phyloP scores from a whole-genome alignment of 306 rosid genomes.

The Acmispon strigosus region DNA sequence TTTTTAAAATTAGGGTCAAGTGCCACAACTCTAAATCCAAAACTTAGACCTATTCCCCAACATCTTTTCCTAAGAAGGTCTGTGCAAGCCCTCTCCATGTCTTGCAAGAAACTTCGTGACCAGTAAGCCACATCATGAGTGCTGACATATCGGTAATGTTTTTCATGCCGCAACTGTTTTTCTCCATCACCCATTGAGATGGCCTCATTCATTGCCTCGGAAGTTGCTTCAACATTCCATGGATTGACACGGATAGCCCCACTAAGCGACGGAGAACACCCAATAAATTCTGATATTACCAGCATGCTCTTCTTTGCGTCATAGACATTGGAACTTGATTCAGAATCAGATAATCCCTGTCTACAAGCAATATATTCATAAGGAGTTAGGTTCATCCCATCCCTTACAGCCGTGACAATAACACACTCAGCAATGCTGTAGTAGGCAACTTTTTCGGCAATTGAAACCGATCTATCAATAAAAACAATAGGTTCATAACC shows the following conservation, averaged over 20 bases:
- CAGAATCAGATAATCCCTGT: slow-evolving; percentile 52
- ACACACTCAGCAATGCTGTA: slow-evolving; percentile 82
- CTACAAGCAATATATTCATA: slow-evolving; percentile 79
- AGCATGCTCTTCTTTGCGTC: slow-evolving; percentile 69
- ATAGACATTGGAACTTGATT: slow-evolving; percentile 33
- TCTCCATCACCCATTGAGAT: slow-evolving; percentile 56
- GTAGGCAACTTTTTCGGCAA: slow-evolving; percentile 58
- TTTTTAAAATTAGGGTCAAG: slow-evolving; percentile 77
- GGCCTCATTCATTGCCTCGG: slow-evolving; percentile 69
- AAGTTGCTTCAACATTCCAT: slow-evolving; percentile 73
- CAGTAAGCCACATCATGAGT: slow-evolving; percentile 73
- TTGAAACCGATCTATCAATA: slow-evolving; percentile 49
- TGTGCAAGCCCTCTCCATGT: slow-evolving; percentile 70
- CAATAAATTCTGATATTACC: slow-evolving; percentile 80
- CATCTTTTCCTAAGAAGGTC: slow-evolving; percentile 65
- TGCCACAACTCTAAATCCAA: slow-evolving; percentile 77
- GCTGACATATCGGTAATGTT: slow-evolving; percentile 74
- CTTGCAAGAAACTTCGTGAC: slow-evolving; percentile 80
- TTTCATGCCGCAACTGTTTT: slow-evolving; percentile 66
- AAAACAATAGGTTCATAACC: slow-evolving; percentile 61
- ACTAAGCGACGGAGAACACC: slow-evolving; percentile 82
- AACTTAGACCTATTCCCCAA: slow-evolving; percentile 79
- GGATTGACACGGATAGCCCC: slow-evolving; percentile 82
- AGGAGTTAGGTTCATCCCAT: slow-evolving; percentile 82
- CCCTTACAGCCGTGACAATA: slow-evolving; percentile 79